A percentile compares a stretch with the other conserved stretches of the same genome.
Conservation (phyloP, 495 filamentous ascomycete genomes). For the Hypoxylon trugodes region DNA sequence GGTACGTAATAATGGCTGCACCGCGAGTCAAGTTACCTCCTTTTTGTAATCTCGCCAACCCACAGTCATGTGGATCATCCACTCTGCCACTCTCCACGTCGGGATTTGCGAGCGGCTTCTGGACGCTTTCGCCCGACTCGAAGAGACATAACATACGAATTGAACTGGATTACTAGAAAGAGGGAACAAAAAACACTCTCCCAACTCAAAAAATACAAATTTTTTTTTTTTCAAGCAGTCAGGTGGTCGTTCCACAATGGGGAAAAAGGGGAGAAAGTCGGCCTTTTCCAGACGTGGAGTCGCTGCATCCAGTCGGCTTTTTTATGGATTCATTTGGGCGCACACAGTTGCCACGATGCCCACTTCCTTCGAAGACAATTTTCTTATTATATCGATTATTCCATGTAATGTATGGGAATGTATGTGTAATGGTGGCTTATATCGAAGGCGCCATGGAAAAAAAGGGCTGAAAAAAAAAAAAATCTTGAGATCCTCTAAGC, state of each 20-base stretch:
- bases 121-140: constrained; percentile 4
- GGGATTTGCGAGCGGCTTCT: constrained; percentile 33
- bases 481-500: constrained; percentile 33
- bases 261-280: constrained; percentile 31
- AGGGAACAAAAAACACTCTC: constrained; percentile 9
- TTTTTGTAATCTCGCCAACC: constrained; percentile 24
- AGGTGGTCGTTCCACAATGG: constrained; percentile 38
- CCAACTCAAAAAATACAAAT: constrained; percentile 18
- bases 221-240: constrained; percentile 17
- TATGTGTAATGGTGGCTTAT: constrained; percentile 5
- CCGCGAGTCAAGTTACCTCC: constrained; percentile 21
- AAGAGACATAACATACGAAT: constrained; percentile 12
- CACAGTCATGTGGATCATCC: constrained; percentile 31
- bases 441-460: background rate
- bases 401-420: background rate
- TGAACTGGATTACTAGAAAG: constrained; percentile 14
- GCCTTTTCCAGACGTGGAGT: constrained; percentile 26
- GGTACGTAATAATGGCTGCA: constrained; percentile 28
- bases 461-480: no score
- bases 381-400: constrained; percentile 8
- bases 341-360: constrained; percentile 23
- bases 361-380: constrained; percentile 9
- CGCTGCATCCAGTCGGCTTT: constrained; percentile 23
- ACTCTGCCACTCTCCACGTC: constrained; percentile 31
- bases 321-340: constrained; percentile 16